Evolutionary conservation across 306 rosid genomes (phyloP).

Genomic region (Cucumis hystrix): DNA sequence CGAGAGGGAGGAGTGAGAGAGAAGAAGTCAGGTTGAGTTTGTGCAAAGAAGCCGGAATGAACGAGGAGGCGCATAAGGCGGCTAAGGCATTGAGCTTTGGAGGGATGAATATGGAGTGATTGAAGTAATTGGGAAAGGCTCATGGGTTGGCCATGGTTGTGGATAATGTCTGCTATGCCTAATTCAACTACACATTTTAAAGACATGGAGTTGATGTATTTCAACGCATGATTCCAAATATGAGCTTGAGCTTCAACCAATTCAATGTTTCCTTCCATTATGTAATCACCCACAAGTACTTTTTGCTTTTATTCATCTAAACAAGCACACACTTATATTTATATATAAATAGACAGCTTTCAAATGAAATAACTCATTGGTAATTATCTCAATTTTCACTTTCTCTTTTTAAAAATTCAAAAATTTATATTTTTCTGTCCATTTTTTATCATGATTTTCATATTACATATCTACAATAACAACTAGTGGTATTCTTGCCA

Average conservation of each 20-base stretch:
- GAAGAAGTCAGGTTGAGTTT: not conserved
- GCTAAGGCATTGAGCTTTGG: slow-evolving; percentile 7
- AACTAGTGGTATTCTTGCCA: too few relatives aligned
- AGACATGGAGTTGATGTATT: slow-evolving; percentile 18
- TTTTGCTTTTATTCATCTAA: not conserved
- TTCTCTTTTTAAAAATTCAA: too few relatives aligned
- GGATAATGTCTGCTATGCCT: slow-evolving; percentile 22
- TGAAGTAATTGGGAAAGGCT: slow-evolving; percentile 24
- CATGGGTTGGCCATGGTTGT: slow-evolving; percentile 36
- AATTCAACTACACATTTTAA: slow-evolving; percentile 19
- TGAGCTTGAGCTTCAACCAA: slow-evolving; percentile 21
- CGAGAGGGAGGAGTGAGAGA: slow-evolving; percentile 16
- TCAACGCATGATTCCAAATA: slow-evolving; percentile 8
- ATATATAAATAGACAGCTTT: not conserved
- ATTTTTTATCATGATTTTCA: too few relatives aligned
- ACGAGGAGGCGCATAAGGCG: slow-evolving; percentile 33
- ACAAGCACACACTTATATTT: not conserved
- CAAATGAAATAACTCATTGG: too few relatives aligned
- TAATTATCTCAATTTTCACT: too few relatives aligned
- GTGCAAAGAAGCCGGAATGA: slow-evolving; percentile 24
- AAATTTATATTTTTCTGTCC: too few relatives aligned
- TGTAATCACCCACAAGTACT: too few relatives aligned
- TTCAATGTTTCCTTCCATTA: not conserved
- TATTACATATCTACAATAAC: too few relatives aligned
- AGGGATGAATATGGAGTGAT: slow-evolving; percentile 16